A percentile compares a stretch with the other conserved stretches of the same genome.
Conservation (phyloP, 2,329 filamentous ascomycete species). For the Pseudomassariella vexata region DNA sequence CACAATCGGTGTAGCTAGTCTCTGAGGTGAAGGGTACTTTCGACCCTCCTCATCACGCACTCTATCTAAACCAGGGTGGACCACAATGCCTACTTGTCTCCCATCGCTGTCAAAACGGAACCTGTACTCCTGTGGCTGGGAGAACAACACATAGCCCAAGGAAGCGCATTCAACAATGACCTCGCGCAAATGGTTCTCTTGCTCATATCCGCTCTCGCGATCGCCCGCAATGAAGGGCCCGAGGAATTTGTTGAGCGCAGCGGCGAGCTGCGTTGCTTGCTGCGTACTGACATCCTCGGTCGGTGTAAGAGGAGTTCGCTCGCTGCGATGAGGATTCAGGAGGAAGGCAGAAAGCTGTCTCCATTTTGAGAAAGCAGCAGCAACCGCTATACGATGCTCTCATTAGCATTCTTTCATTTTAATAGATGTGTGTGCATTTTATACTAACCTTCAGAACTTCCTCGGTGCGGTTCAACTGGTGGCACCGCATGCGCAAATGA, state of each 20-base stretch:
- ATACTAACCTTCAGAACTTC: slow-evolving; percentile 23
- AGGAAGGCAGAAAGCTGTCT: slow-evolving; percentile 36
- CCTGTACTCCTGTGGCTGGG: slow-evolving; percentile 33
- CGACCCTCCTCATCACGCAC: slow-evolving; percentile 17
- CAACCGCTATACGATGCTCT: slow-evolving; percentile 14
- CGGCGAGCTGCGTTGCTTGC: slow-evolving; percentile 25
- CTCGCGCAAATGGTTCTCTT: slow-evolving; percentile 30
- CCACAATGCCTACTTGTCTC: slow-evolving; percentile 11
- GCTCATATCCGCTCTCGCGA: slow-evolving; percentile 20
- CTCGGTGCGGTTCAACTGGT: slow-evolving; percentile 15
- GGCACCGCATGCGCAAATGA: slow-evolving; percentile 24
- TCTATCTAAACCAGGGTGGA: slow-evolving; percentile 17
- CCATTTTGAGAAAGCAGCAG: slow-evolving; percentile 33
- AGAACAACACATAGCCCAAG: slow-evolving; percentile 35
- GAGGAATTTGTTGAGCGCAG: slow-evolving; percentile 27
- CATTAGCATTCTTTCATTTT: neutral
- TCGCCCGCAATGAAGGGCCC: slow-evolving; percentile 23
- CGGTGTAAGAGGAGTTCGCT: slow-evolving; percentile 27
- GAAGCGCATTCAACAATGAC: slow-evolving; percentile 33
- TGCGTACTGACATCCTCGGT: slow-evolving; percentile 20
- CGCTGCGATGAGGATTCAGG: slow-evolving; percentile 30
- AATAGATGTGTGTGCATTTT: neutral
- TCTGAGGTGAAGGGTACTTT: slow-evolving; percentile 10
- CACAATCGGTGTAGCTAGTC: slow-evolving; percentile 12
- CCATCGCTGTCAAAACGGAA: slow-evolving; percentile 16